phyloP scores from a whole-genome alignment of 306 rosid genomes.

The Vigna radiata region DNA sequence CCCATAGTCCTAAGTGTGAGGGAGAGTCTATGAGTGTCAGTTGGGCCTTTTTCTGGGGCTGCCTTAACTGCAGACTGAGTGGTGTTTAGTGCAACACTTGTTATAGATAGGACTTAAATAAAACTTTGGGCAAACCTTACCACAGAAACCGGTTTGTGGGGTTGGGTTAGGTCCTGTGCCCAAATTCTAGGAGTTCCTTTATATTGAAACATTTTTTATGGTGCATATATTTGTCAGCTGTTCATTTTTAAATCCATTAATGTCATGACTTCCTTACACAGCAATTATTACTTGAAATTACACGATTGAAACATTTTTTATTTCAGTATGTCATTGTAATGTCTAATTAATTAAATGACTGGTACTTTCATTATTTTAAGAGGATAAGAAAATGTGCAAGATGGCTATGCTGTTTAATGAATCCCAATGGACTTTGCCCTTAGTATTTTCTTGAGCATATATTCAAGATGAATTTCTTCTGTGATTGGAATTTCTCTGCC shows the following conservation, averaged over 20 bases:
- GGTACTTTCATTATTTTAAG: not conserved
- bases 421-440: conserved; percentile 7
- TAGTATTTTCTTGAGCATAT: conserved; percentile 30
- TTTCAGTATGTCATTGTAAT: conserved; percentile 1
- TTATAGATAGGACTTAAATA: not conserved
- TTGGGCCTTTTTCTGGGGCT: too few species aligned
- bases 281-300: not conserved
- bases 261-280: not conserved
- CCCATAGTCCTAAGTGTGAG: too few species aligned
- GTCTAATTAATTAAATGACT: conserved; percentile 2
- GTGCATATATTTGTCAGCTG: conserved; percentile 23
- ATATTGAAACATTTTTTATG: not conserved
- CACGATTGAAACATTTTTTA: conserved; percentile 1
- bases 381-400: conserved; percentile 25
- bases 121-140: not conserved
- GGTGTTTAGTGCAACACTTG: not conserved
- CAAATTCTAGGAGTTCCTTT: not conserved
- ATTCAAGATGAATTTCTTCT: conserved; percentile 15
- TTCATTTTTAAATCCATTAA: conserved; percentile 20
- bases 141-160: not conserved
- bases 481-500: not conserved
- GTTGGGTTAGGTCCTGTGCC: not conserved
- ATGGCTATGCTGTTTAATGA: conserved; percentile 1
- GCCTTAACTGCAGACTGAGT: not conserved
- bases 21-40: too few species aligned